Evolutionary conservation across 2,329 filamentous ascomycete genomes (phyloP).

Genomic region (Alternaria metachromatica): DNA sequence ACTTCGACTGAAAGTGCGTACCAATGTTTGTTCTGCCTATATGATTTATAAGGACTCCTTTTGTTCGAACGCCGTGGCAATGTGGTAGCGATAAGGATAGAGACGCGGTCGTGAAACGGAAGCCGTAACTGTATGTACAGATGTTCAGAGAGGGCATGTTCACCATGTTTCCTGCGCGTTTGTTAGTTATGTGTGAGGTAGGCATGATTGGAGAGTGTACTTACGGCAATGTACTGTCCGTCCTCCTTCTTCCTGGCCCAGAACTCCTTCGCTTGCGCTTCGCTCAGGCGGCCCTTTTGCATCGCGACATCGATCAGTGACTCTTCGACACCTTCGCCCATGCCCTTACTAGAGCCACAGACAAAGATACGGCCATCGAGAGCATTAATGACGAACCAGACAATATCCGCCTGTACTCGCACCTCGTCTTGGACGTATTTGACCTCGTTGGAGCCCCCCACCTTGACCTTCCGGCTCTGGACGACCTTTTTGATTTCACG

Average conservation of each 20-base stretch:
- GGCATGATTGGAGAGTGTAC: constrained; percentile 12
- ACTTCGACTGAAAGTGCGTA: background rate
- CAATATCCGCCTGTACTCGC: constrained; percentile 86
- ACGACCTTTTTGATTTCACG: constrained; percentile 58
- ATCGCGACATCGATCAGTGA: constrained; percentile 90
- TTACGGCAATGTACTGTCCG: constrained; percentile 90
- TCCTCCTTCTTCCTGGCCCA: constrained; percentile 91
- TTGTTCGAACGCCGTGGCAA: constrained; percentile 17
- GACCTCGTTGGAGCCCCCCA: constrained; percentile 63
- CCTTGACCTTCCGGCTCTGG: constrained; percentile 58
- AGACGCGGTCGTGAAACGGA: constrained; percentile 3
- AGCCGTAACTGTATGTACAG: constrained; percentile 1
- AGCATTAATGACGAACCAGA: constrained; percentile 97
- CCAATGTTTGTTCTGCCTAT: background rate
- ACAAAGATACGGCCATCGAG: constrained; percentile 97
- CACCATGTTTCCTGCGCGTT: constrained; percentile 10
- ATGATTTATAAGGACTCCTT: constrained; percentile 11
- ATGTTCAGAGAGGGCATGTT: background rate
- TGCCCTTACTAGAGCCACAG: constrained; percentile 92
- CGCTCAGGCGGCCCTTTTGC: constrained; percentile 85
- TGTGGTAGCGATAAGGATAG: constrained; percentile 8
- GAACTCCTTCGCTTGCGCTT: constrained; percentile 82
- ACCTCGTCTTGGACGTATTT: constrained; percentile 98
- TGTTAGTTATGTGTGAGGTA: background rate
- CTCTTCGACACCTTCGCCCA: constrained; percentile 94